Evolutionary conservation across 2,329 filamentous ascomycete species (phyloP).

Genomic region (Xylaria sp.): DNA sequence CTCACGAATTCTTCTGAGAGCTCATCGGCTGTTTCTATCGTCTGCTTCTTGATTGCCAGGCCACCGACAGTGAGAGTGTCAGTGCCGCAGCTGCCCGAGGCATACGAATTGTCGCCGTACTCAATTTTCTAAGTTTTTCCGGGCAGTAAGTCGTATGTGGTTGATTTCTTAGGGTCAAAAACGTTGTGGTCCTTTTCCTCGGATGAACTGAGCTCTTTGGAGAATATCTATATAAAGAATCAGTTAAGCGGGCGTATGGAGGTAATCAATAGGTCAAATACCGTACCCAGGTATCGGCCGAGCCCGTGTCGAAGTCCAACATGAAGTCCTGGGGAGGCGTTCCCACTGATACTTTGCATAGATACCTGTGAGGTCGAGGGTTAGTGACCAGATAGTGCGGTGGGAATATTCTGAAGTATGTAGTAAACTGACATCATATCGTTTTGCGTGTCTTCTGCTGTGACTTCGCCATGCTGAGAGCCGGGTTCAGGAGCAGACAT

Average conservation of each 20-base stretch:
- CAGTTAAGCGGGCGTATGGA: background rate
- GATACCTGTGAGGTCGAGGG: constrained; percentile 63
- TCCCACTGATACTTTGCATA: constrained; percentile 68
- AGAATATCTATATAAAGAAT: constrained; percentile 54
- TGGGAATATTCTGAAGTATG: background rate
- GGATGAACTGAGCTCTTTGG: constrained; percentile 51
- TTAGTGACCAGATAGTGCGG: background rate
- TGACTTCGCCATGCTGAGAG: constrained; percentile 54
- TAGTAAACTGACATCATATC: constrained; percentile 54
- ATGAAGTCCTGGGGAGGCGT: constrained; percentile 66
- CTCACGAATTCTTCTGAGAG: constrained; percentile 64
- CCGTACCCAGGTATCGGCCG: constrained; percentile 70
- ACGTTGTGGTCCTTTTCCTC: constrained; percentile 54
- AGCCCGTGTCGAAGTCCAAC: constrained; percentile 74
- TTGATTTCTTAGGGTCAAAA: constrained; percentile 66
- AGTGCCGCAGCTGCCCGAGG: constrained; percentile 68
- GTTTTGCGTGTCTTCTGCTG: constrained; percentile 69
- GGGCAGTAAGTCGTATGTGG: constrained; percentile 57
- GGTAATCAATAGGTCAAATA: background rate
- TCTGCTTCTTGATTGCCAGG: constrained; percentile 64
- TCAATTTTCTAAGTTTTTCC: constrained; percentile 67
- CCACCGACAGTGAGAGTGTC: constrained; percentile 68
- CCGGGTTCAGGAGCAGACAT: constrained; percentile 44
- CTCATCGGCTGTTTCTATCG: constrained; percentile 66
- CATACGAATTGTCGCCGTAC: constrained; percentile 72